Evolutionary conservation across 495 filamentous ascomycete species (phyloP).

Genomic region (Penicillium atrosanguineum): DNA sequence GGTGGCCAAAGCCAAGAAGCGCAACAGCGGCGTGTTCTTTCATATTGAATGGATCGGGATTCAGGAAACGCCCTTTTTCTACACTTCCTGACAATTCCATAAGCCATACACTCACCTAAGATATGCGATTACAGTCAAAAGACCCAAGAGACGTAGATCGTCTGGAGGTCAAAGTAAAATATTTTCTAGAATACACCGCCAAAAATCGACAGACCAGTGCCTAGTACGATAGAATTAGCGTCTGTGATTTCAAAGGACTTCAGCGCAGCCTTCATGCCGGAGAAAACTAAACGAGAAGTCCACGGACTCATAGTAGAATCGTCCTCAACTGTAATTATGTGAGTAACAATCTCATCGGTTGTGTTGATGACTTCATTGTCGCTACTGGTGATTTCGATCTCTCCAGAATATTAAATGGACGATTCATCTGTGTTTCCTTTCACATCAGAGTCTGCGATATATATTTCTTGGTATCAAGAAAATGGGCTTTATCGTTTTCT

Average conservation of each 20-base stretch:
- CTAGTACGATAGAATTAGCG: too few relatives aligned
- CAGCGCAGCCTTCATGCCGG: too few relatives aligned
- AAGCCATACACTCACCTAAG: constrained; percentile 31
- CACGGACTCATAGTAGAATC: constrained; percentile 28
- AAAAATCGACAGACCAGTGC: constrained; percentile 32
- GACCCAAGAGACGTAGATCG: constrained; percentile 40
- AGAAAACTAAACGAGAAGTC: constrained; percentile 30
- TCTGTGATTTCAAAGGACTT: too few relatives aligned
- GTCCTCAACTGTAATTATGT: constrained; percentile 32
- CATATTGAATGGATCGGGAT: constrained; percentile 36
- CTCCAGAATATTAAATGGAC: too few relatives aligned
- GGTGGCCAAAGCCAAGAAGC: constrained; percentile 36
- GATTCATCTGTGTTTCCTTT: too few relatives aligned
- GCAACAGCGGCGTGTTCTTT: constrained; percentile 47
- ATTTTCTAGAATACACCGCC: constrained; percentile 32
- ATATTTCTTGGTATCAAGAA: too few relatives aligned
- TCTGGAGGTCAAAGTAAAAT: constrained; percentile 49
- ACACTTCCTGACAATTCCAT: constrained; percentile 33
- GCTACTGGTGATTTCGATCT: too few relatives aligned
- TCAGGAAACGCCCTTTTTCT: constrained; percentile 30
- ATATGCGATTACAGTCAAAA: constrained; percentile 42
- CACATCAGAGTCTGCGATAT: too few relatives aligned
- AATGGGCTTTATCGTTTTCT: too few relatives aligned
- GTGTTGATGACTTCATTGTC: too few relatives aligned
- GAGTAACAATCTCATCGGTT: constrained; percentile 30